Evolutionary conservation across 257 asterid genomes (phyloP), one percentile per base, ranked within the genome.

Genomic region (Marsdenia floribunda): DNA sequence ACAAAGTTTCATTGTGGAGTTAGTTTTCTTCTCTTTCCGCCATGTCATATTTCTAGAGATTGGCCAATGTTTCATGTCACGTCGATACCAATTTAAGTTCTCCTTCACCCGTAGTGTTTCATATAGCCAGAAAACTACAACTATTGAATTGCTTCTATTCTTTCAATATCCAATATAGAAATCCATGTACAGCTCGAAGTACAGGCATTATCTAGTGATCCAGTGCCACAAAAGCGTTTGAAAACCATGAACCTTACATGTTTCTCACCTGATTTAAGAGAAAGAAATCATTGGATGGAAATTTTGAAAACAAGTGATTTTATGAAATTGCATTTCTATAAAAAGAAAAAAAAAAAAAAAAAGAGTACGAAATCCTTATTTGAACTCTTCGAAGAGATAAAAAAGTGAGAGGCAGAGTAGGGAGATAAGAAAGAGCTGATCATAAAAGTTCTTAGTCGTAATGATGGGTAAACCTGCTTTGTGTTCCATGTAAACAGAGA

Each of bases 401-500:
- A 38, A 2, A 26, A 66, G 24, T 8, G 46, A 29, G n/a, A 16
- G 12, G 47, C 18, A 37, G 14, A 37, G 47, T 64, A 33, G 47
- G 24, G 10, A 18, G 24, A 70, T 26, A 29, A 50, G 15, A 47
- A 1, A 70, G 11, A 8, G 52, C 2, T 54, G 47, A 6, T 9
- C 24, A 24, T 21, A 47, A 24, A 9, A 46, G 73, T 83, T 47
- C 68, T 19, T 19, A 38, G 4, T 3, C 10, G 12, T 66, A 66
- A 35, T 38, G 42, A 40, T 18, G 33, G 29, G 52, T 15, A 38
- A 37, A 90, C 96, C 96, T 90, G 96, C 81, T 90, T 90, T 15
- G 94, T 90, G 70, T 88, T 88, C 96, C 96, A 88, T 18, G 96
- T 90, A 80, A 90, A 90, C 80, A 88, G 73, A 29, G 88, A 82